Percentiles rank a stretch among this genome's conserved stretches.
Conservation (phyloP, 2,329 filamentous ascomycete genomes). For the Calonectria fujianensis region DNA sequence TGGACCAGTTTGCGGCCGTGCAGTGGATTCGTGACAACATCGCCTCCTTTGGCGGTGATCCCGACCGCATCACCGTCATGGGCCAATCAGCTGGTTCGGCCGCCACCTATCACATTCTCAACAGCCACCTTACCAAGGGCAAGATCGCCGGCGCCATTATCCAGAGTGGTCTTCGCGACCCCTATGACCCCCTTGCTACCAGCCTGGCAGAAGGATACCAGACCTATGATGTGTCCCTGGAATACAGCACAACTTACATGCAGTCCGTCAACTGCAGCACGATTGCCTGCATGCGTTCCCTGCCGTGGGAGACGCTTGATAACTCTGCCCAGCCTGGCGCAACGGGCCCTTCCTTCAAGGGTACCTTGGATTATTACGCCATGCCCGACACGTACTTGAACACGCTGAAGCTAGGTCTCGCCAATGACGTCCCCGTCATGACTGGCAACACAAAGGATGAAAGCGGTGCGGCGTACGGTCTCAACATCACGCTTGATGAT, state of each 20-base stretch:
- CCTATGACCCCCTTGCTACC: slow-evolving; percentile 15
- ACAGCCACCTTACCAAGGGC: slow-evolving; percentile 37
- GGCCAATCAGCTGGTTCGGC: slow-evolving; percentile 34
- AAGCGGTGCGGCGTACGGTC: background rate
- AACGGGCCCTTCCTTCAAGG: background rate
- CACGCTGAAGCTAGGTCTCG: slow-evolving; percentile 4
- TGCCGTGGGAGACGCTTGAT: background rate
- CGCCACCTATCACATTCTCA: slow-evolving; percentile 35
- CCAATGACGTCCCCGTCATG: slow-evolving; percentile 8
- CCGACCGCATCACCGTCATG: slow-evolving; percentile 31
- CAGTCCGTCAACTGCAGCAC: slow-evolving; percentile 9
- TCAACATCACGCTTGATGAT: background rate
- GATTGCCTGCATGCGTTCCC: background rate
- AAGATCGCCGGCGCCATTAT: slow-evolving; percentile 36
- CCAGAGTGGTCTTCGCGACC: slow-evolving; percentile 36
- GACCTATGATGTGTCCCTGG: background rate
- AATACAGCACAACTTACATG: background rate
- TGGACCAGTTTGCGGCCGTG: slow-evolving; percentile 32
- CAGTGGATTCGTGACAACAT: slow-evolving; percentile 38
- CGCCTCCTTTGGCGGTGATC: slow-evolving; percentile 34
- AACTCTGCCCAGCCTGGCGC: slow-evolving; percentile 5
- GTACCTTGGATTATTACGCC: slow-evolving; percentile 2
- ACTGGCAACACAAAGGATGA: slow-evolving; percentile 10
- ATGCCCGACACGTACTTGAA: slow-evolving; percentile 21
- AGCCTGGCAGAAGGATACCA: slow-evolving; percentile 11